Evolutionary conservation across 495 filamentous ascomycete species (phyloP).

Genomic region (Penicillium fimorum): DNA sequence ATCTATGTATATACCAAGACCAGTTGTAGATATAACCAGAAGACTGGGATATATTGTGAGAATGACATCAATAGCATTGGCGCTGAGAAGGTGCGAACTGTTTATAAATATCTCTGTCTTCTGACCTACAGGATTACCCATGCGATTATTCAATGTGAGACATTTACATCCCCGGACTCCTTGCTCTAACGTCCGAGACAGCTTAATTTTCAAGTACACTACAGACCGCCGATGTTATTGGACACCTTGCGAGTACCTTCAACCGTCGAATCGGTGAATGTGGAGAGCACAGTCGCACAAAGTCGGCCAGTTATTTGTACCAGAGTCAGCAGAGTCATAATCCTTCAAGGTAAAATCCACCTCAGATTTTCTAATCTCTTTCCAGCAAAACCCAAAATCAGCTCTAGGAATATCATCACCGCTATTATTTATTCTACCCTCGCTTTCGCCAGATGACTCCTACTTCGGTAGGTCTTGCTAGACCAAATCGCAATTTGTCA

Average conservation of each 20-base stretch:
- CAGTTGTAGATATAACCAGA: background rate
- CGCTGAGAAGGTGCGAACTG: background rate
- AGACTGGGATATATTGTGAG: background rate
- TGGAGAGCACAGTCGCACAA: conserved; percentile 13
- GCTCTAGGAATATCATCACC: background rate
- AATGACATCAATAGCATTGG: background rate
- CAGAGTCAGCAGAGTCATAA: conserved; percentile 8
- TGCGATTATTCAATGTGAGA: background rate
- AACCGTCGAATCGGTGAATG: conserved; percentile 1
- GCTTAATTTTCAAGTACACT: background rate
- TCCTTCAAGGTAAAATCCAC: conserved; percentile 9
- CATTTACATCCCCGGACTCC: background rate
- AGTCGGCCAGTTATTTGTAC: conserved; percentile 12
- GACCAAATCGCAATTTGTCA: conserved; percentile 5
- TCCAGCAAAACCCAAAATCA: background rate
- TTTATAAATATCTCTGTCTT: background rate
- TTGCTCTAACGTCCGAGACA: background rate
- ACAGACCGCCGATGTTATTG: background rate
- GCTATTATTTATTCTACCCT: background rate
- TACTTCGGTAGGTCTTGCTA: background rate
- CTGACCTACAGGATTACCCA: background rate
- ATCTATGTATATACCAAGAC: background rate
- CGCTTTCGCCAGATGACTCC: background rate
- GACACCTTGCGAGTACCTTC: background rate
- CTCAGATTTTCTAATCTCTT: background rate